Conservation (phyloP, 208 protist genomes). For the Herpetomonas samuelpessoai region DNA sequence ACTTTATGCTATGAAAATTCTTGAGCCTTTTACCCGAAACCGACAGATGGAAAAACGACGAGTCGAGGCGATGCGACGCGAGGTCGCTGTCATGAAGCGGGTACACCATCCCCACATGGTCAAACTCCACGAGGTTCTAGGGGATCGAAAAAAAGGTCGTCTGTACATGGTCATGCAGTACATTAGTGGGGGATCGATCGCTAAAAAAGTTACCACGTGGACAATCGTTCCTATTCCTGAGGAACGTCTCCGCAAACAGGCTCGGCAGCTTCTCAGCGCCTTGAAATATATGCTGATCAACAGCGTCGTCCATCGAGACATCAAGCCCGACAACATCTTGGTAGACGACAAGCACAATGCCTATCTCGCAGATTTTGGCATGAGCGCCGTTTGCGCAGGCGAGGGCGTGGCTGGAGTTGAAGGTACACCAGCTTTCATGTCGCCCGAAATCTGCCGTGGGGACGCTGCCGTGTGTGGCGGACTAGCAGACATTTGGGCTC, state of each 20-base stretch:
- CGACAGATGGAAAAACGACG: slow-evolving; percentile 2
- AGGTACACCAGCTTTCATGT: slow-evolving; percentile 59
- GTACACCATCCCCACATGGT: slow-evolving; percentile 85
- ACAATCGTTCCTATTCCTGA: slow-evolving; percentile 28
- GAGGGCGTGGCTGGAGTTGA: slow-evolving; percentile 28
- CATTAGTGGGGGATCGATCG: slow-evolving; percentile 40
- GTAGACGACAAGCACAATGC: slow-evolving; percentile 24
- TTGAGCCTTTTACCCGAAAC: slow-evolving; percentile 21
- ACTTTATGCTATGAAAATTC: slow-evolving; percentile 62
- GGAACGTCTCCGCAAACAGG: slow-evolving; percentile 14
- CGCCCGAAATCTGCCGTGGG: slow-evolving; percentile 37
- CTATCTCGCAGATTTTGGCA: slow-evolving; percentile 55
- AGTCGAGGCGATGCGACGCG: slow-evolving; percentile 21
- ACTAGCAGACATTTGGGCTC: slow-evolving; percentile 50
- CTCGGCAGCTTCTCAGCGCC: slow-evolving; percentile 28
- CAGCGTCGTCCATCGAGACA: slow-evolving; percentile 46
- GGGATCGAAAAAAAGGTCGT: slow-evolving; percentile 63
- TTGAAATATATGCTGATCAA: slow-evolving; percentile 41
- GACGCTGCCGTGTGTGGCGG: slow-evolving; percentile 22
- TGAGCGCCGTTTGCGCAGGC: slow-evolving; percentile 28
- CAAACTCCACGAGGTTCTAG: slow-evolving; percentile 91
- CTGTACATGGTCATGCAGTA: slow-evolving; percentile 85
- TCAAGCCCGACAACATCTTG: slow-evolving; percentile 68
- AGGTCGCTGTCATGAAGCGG: slow-evolving; percentile 86
- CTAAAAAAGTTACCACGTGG: slow-evolving; percentile 10